Conservation (phyloP, 805 yeast species). For the Starmerella davenportii region DNA sequence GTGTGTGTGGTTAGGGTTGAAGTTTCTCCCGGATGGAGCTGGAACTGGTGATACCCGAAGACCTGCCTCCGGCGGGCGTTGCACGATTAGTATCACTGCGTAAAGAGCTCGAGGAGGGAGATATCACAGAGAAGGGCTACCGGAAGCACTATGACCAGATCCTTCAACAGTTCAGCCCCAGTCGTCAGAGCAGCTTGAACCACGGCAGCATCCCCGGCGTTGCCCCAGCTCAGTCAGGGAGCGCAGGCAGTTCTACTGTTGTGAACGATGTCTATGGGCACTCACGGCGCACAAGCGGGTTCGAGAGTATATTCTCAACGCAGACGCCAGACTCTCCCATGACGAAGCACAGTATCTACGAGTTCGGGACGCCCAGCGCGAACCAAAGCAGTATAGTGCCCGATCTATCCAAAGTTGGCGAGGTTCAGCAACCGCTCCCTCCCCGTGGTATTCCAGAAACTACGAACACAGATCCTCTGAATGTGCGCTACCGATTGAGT, state of each 20-base stretch:
- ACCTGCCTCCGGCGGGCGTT: constrained; percentile 17
- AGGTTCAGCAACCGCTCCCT: constrained; percentile 16
- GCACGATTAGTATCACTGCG: constrained; percentile 16
- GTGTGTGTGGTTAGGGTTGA: too few species aligned
- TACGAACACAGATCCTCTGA: constrained; percentile 24
- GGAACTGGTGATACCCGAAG: constrained; percentile 18
- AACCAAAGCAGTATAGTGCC: constrained; percentile 1
- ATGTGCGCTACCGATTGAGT: constrained; percentile 19
- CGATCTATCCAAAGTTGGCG: constrained; percentile 5
- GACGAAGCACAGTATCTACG: not conserved
- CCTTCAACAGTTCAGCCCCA: constrained; percentile 16
- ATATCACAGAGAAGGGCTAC: constrained; percentile 57
- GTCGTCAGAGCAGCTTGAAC: constrained; percentile 7
- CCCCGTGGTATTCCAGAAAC: constrained; percentile 20
- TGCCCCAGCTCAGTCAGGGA: not conserved
- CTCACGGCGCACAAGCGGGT: constrained; percentile 13
- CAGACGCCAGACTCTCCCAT: constrained; percentile 8
- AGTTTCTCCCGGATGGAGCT: too few species aligned
- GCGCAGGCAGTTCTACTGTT: not conserved
- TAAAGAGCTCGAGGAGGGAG: constrained; percentile 34
- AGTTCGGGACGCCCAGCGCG: not conserved
- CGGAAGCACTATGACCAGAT: constrained; percentile 36
- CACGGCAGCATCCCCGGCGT: constrained; percentile 4
- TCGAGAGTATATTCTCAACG: constrained; percentile 11
- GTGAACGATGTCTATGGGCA: constrained; percentile 6